Evolutionary conservation across 805 yeast genomes (phyloP).

Genomic region (Candida chilensis): DNA sequence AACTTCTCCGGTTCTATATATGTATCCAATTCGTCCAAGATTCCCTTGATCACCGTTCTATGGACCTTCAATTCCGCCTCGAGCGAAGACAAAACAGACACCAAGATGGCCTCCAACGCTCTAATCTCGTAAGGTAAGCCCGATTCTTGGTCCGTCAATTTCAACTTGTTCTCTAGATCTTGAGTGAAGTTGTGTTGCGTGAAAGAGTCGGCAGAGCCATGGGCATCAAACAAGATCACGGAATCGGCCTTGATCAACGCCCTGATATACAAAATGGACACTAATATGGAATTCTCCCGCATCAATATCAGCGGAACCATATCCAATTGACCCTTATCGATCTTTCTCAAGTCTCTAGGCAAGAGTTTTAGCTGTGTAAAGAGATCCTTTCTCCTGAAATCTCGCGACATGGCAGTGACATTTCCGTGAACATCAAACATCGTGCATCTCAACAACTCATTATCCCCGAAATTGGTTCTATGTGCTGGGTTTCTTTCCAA

Average conservation of each 20-base stretch:
- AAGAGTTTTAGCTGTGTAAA: slow-evolving; percentile 34
- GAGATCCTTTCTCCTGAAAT: slow-evolving; percentile 29
- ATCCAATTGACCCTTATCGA: slow-evolving; percentile 35
- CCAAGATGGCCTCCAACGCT: slow-evolving; percentile 81
- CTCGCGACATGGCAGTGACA: slow-evolving; percentile 33
- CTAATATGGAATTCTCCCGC: slow-evolving; percentile 33
- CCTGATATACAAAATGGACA: slow-evolving; percentile 39
- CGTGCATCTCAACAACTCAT: slow-evolving; percentile 33
- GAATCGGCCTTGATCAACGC: slow-evolving; percentile 44
- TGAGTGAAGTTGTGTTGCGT: slow-evolving; percentile 32
- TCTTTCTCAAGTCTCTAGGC: slow-evolving; percentile 45
- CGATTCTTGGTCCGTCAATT: slow-evolving; percentile 16
- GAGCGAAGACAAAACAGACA: slow-evolving; percentile 69
- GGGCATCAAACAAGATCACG: slow-evolving; percentile 36
- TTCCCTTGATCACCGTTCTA: slow-evolving; percentile 62
- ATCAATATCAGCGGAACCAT: slow-evolving; percentile 50
- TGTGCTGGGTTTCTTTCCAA: neutral
- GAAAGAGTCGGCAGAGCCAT: slow-evolving; percentile 35
- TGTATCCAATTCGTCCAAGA: slow-evolving; percentile 70
- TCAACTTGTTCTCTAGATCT: slow-evolving; percentile 28
- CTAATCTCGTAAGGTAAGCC: slow-evolving; percentile 78
- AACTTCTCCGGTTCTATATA: slow-evolving; percentile 75
- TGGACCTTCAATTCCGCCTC: slow-evolving; percentile 85
- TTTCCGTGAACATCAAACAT: slow-evolving; percentile 38
- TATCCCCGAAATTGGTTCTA: slow-evolving; percentile 7